Conservation (phyloP, 2,329 filamentous ascomycete species). For the Helotiales sp. region DNA sequence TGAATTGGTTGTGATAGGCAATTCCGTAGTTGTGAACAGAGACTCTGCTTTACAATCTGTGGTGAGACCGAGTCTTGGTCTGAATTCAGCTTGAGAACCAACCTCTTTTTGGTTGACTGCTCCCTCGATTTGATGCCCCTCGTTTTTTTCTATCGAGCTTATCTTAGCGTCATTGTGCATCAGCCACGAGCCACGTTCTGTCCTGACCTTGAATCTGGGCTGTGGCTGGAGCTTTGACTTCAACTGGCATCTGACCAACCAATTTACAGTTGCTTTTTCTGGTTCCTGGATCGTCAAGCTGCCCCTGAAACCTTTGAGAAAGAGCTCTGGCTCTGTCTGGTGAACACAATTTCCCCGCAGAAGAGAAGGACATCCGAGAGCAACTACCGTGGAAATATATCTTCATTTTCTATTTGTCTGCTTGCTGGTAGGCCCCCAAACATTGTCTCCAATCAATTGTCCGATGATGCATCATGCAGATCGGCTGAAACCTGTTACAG, state of each 20-base stretch:
- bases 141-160: slow-evolving; percentile 31
- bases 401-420: slow-evolving; percentile 4
- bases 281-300: slow-evolving; percentile 14
- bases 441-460: slow-evolving; percentile 17
- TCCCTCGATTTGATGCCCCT: slow-evolving; percentile 21
- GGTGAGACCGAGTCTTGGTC: no score
- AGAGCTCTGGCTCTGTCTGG: no score
- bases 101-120: no score
- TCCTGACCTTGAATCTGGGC: slow-evolving; percentile 2
- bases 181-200: slow-evolving; percentile 15
- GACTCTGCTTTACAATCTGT: no score
- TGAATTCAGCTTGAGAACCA: no score
- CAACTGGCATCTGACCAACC: not conserved
- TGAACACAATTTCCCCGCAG: slow-evolving; percentile 11
- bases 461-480: slow-evolving; percentile 21
- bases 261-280: not conserved
- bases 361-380: not conserved
- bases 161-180: slow-evolving; percentile 35
- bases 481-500: slow-evolving; percentile 25
- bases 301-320: slow-evolving; percentile 5
- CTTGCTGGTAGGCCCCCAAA: not conserved
- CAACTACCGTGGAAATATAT: not conserved
- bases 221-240: slow-evolving; percentile 4
- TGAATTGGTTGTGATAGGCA: not conserved
- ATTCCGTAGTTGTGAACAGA: not conserved